Conservation (phyloP, 1,284 basidiomycete genomes). For the Heterobasidion occidentale region DNA sequence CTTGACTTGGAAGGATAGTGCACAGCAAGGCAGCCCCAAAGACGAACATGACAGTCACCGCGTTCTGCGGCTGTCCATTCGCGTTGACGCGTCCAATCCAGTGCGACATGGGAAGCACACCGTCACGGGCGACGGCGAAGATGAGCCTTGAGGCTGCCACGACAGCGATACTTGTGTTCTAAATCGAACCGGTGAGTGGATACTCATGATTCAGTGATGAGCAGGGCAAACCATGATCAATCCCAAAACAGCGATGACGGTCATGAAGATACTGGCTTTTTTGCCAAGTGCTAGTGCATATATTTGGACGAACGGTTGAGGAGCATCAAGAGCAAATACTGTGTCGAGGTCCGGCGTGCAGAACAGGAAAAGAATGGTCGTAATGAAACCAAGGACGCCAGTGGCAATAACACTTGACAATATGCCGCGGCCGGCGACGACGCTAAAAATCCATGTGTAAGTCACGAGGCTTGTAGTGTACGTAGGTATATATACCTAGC, state of each 20-base stretch:
- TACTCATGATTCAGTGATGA: not conserved
- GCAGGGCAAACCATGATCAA: conserved; percentile 56
- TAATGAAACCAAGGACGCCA: conserved; percentile 65
- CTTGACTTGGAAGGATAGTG: conserved; percentile 78
- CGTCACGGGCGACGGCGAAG: conserved; percentile 83
- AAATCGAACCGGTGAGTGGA: conserved; percentile 1
- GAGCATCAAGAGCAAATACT: conserved; percentile 66
- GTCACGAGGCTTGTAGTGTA: not conserved
- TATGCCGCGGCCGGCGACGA: conserved; percentile 75
- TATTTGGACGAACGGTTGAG: conserved; percentile 83
- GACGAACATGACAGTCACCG: conserved; percentile 74
- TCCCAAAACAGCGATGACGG: conserved; percentile 68
- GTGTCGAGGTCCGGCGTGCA: conserved; percentile 74
- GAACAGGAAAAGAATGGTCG: conserved; percentile 77
- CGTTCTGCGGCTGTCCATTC: conserved; percentile 69
- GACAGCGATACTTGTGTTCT: conserved; percentile 80
- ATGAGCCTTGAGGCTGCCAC: conserved; percentile 81
- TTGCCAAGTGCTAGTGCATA: conserved; percentile 77
- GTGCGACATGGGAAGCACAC: conserved; percentile 70
- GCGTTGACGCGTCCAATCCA: conserved; percentile 74
- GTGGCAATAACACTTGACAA: conserved; percentile 68
- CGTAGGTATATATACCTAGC: conserved; percentile 42
- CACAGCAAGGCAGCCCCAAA: conserved; percentile 69
- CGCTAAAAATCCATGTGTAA: conserved; percentile 27
- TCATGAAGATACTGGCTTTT: conserved; percentile 77